Conservation (phyloP, 2,329 filamentous ascomycete species). For the Aspergillus sojae region DNA sequence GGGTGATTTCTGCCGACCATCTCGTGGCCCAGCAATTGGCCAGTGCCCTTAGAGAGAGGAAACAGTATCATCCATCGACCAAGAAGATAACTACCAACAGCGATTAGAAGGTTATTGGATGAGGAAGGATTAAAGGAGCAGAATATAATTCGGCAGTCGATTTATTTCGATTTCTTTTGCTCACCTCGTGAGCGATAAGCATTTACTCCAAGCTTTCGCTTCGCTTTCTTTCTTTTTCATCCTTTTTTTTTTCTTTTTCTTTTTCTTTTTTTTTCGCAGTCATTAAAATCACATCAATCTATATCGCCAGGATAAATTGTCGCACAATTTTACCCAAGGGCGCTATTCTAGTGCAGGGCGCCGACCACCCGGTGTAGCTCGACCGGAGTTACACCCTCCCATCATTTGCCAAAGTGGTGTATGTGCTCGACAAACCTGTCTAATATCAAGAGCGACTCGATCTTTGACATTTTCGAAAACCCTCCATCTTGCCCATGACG, state of each 20-base stretch:
- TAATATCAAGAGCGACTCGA: slow-evolving; percentile 4
- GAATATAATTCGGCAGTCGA: neutral
- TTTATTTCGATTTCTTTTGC: neutral
- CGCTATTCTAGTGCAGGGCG: slow-evolving; percentile 13
- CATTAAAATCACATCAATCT: neutral
- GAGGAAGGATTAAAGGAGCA: neutral
- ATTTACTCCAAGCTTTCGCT: slow-evolving; percentile 4
- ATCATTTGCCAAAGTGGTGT: slow-evolving; percentile 12
- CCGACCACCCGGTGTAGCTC: slow-evolving; percentile 17
- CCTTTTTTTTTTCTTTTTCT: neutral
- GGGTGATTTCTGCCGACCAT: slow-evolving; percentile 6
- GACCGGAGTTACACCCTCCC: slow-evolving; percentile 24
- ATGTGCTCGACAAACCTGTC: slow-evolving; percentile 10
- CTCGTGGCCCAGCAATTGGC: slow-evolving; percentile 8
- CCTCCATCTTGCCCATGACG: neutral
- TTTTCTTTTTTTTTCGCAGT: neutral
- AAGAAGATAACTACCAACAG: neutral
- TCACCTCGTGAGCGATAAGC: neutral
- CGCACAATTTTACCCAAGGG: neutral
- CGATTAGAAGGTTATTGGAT: neutral
- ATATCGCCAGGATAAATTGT: neutral
- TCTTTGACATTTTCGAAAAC: neutral
- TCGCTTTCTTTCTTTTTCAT: neutral
- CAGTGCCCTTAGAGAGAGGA: neutral
- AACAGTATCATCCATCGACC: neutral